Base-by-base conservation (phyloP, 1,139 yeast genomes). In the Candida tropicalis region DNA sequence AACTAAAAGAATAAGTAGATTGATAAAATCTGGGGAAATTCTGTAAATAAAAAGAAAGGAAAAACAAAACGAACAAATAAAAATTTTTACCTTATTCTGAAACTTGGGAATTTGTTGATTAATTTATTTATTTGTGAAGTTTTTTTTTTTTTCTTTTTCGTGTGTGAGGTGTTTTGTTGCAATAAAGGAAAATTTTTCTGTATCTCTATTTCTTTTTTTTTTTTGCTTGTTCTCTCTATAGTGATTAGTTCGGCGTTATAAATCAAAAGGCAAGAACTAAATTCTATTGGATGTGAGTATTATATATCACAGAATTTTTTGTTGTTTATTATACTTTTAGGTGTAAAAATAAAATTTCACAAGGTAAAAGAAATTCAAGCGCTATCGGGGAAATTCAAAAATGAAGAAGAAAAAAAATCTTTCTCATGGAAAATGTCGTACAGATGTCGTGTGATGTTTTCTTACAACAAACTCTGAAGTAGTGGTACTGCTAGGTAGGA, bases 291-390 rank as follows among this genome's bases (percentile, higher is more conserved):
- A 18, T 18, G 35, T 9, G 8, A 20, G 23, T 20, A 20, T 20
- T 20, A 20, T 6, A 20, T 4, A 20, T 20, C 23, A 6, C 23
- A 6, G 23, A 20, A 20, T 2, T 20, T 20, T 20, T 20, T 20
- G 2, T 4, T 20, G 6, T 20, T 20, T 18, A 18, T 18, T 18
- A 18, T 12, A 15, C 15, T 28, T 11, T 9, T 3, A 28, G 4
- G 25, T n/a, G 24, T 18, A 13, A 31, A 31, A 29, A 29, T 13
- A 27, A 27, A 31, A 17, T 18, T 31, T 31, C 35, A 31, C 35
- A 31, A 28, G 35, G 35, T 31, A 31, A 31, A 31, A 31, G 35
- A 31, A 31, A 31, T 18, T 31, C 15, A 31, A 31, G 24, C 35
- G 35, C 35, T 31, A 31, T 10, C 35, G 35, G 35, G 35, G 35